phyloP scores from a whole-genome alignment of 306 rosid genomes.

The Benincasa hispida region DNA sequence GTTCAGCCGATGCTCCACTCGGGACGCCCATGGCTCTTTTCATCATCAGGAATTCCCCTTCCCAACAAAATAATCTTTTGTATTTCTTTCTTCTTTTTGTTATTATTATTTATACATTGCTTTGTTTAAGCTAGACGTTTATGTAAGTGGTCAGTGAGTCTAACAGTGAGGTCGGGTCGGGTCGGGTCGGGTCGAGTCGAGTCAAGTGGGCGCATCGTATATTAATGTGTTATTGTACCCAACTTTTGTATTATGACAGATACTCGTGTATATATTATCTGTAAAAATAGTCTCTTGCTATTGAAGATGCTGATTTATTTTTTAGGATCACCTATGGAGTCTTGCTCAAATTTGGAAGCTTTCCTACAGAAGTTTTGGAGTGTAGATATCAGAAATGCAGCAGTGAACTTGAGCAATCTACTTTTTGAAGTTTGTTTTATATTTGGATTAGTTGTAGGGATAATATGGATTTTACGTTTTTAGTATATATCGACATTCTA shows the following conservation, averaged over 20 bases:
- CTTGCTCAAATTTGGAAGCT: neutral
- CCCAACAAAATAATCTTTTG: conserved; percentile 5
- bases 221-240: conserved; percentile 31
- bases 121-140: conserved; percentile 19
- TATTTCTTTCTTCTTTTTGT: neutral
- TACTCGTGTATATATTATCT: conserved; percentile 42
- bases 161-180: conserved; percentile 18
- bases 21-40: conserved; percentile 25
- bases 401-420: neutral
- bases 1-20: conserved; percentile 23
- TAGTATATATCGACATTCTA: no score
- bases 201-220: conserved; percentile 10
- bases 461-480: no score
- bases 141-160: conserved; percentile 26
- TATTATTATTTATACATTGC: conserved; percentile 25
- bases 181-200: neutral
- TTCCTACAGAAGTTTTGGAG: neutral
- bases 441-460: no score
- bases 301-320: conserved; percentile 29
- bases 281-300: conserved; percentile 43
- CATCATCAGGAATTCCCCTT: conserved; percentile 16
- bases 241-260: conserved; percentile 32
- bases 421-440: no score
- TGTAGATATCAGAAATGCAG: neutral
- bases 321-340: neutral